Conservation (phyloP, 176 grass and related monocot genomes). For the Triticum dicoccoides region DNA sequence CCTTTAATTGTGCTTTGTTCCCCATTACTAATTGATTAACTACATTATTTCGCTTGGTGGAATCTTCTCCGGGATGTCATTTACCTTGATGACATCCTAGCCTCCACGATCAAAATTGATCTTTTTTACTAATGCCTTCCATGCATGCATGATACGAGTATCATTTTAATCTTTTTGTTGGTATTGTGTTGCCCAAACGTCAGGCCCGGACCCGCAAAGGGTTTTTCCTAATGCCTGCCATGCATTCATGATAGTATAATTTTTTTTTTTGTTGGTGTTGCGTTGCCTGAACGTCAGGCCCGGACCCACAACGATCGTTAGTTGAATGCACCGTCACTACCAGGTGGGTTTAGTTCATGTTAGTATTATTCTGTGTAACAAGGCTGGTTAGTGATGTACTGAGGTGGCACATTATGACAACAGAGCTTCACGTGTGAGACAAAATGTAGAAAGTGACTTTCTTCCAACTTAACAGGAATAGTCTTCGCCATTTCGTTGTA, state of each 20-base stretch:
- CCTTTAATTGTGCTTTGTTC: not conserved
- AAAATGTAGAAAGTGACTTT: not conserved
- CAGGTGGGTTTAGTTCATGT: not conserved
- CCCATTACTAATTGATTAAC: not conserved
- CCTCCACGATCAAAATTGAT: conserved; percentile 13
- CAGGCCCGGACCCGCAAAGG: not conserved
- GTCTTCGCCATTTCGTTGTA: no score
- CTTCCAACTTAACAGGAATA: not conserved
- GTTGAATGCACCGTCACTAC: not conserved
- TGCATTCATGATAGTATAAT: not conserved
- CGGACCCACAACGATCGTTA: conserved; percentile 1
- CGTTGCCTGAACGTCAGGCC: conserved; percentile 30
- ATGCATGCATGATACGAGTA: not conserved
- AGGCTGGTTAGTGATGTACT: not conserved
- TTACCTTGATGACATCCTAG: not conserved
- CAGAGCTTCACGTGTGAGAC: not conserved
- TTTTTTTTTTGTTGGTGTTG: not conserved
- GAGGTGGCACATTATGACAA: not conserved
- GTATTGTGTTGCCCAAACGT: conserved; percentile 26
- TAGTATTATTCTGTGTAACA: not conserved
- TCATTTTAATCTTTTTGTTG: not conserved
- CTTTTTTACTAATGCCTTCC: conserved; percentile 5
- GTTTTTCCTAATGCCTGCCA: not conserved
- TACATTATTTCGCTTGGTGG: not conserved
- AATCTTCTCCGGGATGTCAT: conserved; percentile 24